These are phyloP conservation scores for Arbutus unedo DNA, from an alignment of 148 eudicot species.

Conservation along the genomic window DNA sequence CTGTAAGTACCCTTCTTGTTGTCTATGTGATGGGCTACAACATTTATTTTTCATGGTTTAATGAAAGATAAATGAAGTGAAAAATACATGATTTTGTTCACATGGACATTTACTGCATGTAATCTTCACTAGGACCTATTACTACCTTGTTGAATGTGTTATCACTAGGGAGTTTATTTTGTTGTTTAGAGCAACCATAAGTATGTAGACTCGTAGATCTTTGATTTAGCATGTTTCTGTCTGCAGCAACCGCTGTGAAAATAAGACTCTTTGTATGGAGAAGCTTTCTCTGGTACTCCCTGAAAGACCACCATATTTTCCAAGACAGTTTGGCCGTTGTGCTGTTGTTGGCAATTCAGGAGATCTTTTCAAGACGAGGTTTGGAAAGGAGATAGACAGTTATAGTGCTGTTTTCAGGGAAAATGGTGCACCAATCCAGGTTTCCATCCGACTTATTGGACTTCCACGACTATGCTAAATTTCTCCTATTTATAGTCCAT, in stretches of 20 bases:
- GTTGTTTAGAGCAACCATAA: background rate
- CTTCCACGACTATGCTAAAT: background rate
- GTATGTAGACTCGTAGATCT: background rate
- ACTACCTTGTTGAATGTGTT: background rate
- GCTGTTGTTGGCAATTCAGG: conserved; percentile 98
- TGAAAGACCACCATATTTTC: conserved; percentile 74
- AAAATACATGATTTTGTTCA: background rate
- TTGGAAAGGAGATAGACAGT: conserved; percentile 88
- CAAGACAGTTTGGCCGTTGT: conserved; percentile 75
- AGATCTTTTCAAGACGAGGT: conserved; percentile 83
- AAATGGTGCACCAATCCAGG: conserved; percentile 98
- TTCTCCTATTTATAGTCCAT: background rate
- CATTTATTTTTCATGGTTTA: background rate
- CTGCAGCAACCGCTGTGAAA: conserved; percentile 72
- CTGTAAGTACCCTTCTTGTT: conserved; percentile 56
- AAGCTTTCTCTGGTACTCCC: conserved; percentile 93
- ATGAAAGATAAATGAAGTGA: background rate
- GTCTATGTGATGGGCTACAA: background rate
- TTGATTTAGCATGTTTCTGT: conserved; percentile 19
- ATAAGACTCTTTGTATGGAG: conserved; percentile 86
- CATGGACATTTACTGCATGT: background rate
- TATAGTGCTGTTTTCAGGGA: conserved; percentile 84
- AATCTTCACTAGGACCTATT: background rate
- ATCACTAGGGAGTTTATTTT: background rate
- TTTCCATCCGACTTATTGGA: conserved; percentile 22